Percentiles rank a stretch among this genome's conserved stretches.
These are phyloP conservation scores for Ambispora gerdemannii DNA, from an alignment of 192 early-diverging fungal genomes.

Conservation along the genomic window DNA sequence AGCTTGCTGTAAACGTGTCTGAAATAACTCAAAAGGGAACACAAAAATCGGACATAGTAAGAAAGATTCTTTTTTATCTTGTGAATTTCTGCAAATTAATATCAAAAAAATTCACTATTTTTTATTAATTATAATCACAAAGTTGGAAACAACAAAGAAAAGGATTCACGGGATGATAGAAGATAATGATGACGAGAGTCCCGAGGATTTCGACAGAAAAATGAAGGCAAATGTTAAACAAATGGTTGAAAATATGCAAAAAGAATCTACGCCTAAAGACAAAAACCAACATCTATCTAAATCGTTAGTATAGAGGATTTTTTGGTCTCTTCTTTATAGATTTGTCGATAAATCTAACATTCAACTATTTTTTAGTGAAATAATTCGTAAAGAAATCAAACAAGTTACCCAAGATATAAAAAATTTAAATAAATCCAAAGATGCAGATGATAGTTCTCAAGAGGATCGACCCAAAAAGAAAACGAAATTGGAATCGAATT, in stretches of 20 bases:
- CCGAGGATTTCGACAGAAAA: constrained; percentile 32
- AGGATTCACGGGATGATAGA: constrained; percentile 39
- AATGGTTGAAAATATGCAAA: constrained; percentile 14
- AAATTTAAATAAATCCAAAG: constrained; percentile 46
- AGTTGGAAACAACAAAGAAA: constrained; percentile 28
- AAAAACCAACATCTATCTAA: not conserved
- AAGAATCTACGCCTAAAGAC: not conserved
- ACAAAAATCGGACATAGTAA: not conserved
- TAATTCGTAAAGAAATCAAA: constrained; percentile 54
- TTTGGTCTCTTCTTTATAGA: not conserved
- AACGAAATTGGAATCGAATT: constrained; percentile 39
- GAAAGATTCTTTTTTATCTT: not conserved
- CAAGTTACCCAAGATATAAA: constrained; percentile 66
- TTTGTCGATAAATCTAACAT: not conserved
- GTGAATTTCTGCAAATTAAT: too few species aligned
- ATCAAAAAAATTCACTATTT: too few species aligned
- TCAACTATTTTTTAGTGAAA: constrained; percentile 28
- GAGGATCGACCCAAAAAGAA: constrained; percentile 38
- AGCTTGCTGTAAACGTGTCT: constrained; percentile 8
- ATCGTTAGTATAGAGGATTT: not conserved
- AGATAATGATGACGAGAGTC: constrained; percentile 34
- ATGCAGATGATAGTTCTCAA: constrained; percentile 31
- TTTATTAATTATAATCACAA: too few species aligned
- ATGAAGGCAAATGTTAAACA: constrained; percentile 21
- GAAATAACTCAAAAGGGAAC: not conserved